Conservation (phyloP, 2,329 filamentous ascomycete species). For the Drechslera avenae region DNA sequence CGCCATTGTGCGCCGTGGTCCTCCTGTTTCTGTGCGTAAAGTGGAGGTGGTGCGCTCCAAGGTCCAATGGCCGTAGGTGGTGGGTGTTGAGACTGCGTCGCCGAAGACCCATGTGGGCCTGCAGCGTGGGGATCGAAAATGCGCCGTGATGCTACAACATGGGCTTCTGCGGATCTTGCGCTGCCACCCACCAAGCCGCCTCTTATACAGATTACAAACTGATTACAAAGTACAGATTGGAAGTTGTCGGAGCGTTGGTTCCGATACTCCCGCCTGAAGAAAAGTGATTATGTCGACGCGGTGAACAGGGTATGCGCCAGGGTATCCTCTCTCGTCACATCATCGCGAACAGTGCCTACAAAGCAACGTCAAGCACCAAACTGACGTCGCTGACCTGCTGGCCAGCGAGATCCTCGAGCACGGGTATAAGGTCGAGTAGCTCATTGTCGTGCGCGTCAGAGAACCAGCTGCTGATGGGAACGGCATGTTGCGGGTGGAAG, state of each 20-base stretch:
- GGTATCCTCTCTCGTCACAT: constrained; percentile 29
- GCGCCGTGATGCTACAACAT: constrained; percentile 4
- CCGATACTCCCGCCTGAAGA: constrained; percentile 15
- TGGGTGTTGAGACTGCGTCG: constrained; percentile 6
- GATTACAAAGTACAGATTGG: constrained; percentile 47
- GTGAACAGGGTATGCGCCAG: constrained; percentile 32
- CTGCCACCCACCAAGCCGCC: constrained; percentile 17
- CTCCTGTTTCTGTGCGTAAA: constrained; percentile 14
- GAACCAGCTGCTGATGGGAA: constrained; percentile 99
- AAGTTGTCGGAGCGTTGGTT: constrained; percentile 8
- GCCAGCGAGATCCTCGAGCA: constrained; percentile 93
- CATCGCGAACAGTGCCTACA: constrained; percentile 52
- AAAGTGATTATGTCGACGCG: constrained; percentile 28
- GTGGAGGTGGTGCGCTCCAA: constrained; percentile 5
- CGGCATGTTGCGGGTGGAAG: constrained; percentile 97
- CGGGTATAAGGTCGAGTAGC: constrained; percentile 93
- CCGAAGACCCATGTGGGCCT: constrained; percentile 3
- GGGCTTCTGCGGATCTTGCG: constrained; percentile 1
- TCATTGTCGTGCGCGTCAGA: constrained; percentile 99
- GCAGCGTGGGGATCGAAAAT: neutral
- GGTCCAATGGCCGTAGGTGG: neutral
- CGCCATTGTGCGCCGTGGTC: constrained; percentile 15
- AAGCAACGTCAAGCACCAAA: constrained; percentile 87
- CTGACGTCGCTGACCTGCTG: constrained; percentile 92
- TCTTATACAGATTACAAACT: constrained; percentile 47